Percentiles rank a stretch among this genome's conserved stretches.
phyloP scores from a whole-genome alignment of 1,284 basidiomycete genomes.

The Ceratobasidium sp. region DNA sequence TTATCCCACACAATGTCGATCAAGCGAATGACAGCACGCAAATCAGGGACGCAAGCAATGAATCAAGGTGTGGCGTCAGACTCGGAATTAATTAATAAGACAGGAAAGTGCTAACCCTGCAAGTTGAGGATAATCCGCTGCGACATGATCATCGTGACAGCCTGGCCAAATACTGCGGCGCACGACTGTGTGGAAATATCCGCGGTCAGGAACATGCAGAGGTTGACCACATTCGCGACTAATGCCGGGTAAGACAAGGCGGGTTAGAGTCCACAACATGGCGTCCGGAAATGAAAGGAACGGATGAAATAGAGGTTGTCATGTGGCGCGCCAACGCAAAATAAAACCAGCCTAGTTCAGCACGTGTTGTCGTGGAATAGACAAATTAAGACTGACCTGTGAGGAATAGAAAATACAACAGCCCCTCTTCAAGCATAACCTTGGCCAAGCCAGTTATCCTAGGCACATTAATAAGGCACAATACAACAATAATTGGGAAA shows the following conservation, averaged over 20 bases:
- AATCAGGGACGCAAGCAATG: background rate
- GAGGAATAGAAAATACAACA: conserved; percentile 30
- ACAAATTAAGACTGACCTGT: conserved; percentile 17
- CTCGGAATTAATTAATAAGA: background rate
- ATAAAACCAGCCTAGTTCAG: background rate
- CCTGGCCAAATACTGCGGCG: conserved; percentile 43
- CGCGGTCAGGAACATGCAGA: conserved; percentile 14
- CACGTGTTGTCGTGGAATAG: background rate
- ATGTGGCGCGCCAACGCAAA: conserved; percentile 10
- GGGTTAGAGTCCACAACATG: background rate
- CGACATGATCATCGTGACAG: conserved; percentile 46
- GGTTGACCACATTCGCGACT: conserved; percentile 39
- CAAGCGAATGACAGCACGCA: background rate
- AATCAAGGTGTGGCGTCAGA: conserved; percentile 4
- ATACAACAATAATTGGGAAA: background rate
- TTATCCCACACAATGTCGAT: background rate
- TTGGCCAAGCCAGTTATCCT: conserved; percentile 28
- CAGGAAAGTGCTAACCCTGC: conserved; percentile 17
- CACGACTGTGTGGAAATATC: conserved; percentile 38
- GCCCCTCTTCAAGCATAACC: conserved; percentile 40
- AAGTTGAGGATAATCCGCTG: conserved; percentile 45
- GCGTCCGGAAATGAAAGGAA: background rate
- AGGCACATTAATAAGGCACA: background rate
- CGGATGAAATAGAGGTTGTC: background rate
- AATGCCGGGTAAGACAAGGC: background rate